Evolutionary conservation across 768 basidiomycete species (phyloP).

Genomic region (Nidularia pulvinata): DNA sequence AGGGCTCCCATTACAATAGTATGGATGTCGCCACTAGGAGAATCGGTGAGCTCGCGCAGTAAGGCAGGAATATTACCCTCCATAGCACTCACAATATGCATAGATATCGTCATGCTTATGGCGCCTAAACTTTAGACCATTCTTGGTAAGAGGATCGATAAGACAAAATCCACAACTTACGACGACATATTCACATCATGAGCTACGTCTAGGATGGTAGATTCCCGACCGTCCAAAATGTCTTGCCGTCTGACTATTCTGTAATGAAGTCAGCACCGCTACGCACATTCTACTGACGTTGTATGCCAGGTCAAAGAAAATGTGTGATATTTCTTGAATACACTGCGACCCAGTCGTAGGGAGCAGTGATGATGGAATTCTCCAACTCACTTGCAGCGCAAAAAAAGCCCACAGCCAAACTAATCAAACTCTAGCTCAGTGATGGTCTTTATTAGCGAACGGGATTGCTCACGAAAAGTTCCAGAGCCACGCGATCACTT

Average conservation of each 20-base stretch:
- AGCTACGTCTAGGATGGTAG: background rate
- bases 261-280: background rate
- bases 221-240: background rate
- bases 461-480: background rate
- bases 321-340: background rate
- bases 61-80: background rate
- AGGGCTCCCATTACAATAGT: no score
- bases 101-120: background rate
- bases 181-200: background rate
- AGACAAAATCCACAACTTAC: background rate
- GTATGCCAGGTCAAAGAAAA: background rate
- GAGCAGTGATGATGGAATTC: background rate
- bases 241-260: background rate
- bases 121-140: background rate
- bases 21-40: no score
- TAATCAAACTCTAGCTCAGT: background rate
- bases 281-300: background rate
- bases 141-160: background rate
- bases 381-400: background rate
- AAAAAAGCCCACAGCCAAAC: background rate
- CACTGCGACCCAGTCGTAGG: background rate
- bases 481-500: background rate
- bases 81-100: background rate
- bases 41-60: background rate
- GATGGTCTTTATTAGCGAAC: background rate